Evolutionary conservation across 441 rosid species (phyloP).

Genomic region (Aquilaria agallochum): DNA sequence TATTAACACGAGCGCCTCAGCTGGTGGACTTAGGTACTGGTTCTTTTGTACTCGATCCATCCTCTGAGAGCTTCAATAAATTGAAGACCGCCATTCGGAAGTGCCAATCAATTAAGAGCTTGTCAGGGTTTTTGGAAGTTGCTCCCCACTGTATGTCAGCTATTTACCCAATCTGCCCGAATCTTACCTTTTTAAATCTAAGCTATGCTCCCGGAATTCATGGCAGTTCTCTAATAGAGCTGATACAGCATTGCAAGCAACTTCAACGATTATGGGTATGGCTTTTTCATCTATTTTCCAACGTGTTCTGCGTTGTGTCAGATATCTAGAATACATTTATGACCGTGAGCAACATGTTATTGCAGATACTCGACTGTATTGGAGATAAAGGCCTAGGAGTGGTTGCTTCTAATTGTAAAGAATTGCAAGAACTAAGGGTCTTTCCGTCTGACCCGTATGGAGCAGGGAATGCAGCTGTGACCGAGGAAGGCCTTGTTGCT

Average conservation of each 20-base stretch:
- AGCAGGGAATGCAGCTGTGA: conserved; percentile 59
- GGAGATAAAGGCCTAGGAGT: conserved; percentile 83
- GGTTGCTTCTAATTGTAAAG: conserved; percentile 82
- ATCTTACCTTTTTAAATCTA: conserved; percentile 68
- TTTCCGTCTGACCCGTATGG: conserved; percentile 72
- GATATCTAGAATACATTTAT: not conserved
- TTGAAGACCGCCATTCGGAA: conserved; percentile 41
- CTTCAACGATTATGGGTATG: conserved; percentile 89
- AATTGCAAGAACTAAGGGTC: conserved; percentile 82
- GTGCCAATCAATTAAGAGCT: conserved; percentile 57
- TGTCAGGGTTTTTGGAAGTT: conserved; percentile 87
- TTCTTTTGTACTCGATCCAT: conserved; percentile 59
- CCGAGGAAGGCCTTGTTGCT: conserved; percentile 85
- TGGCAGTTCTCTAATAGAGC: conserved; percentile 54
- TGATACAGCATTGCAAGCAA: conserved; percentile 58
- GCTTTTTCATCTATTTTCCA: not conserved
- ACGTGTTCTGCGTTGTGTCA: not conserved
- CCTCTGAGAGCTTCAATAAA: conserved; percentile 46
- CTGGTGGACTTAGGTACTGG: conserved; percentile 81
- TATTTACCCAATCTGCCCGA: conserved; percentile 52
- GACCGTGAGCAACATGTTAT: conserved; percentile 8
- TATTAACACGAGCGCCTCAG: conserved; percentile 65
- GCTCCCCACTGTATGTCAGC: conserved; percentile 59
- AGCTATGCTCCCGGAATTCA: conserved; percentile 81
- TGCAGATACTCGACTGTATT: conserved; percentile 88